A percentile compares a stretch with the other conserved stretches of the same genome.
Conservation (phyloP, 192 early-diverging fungal species). For the Rhizophagus clarus region DNA sequence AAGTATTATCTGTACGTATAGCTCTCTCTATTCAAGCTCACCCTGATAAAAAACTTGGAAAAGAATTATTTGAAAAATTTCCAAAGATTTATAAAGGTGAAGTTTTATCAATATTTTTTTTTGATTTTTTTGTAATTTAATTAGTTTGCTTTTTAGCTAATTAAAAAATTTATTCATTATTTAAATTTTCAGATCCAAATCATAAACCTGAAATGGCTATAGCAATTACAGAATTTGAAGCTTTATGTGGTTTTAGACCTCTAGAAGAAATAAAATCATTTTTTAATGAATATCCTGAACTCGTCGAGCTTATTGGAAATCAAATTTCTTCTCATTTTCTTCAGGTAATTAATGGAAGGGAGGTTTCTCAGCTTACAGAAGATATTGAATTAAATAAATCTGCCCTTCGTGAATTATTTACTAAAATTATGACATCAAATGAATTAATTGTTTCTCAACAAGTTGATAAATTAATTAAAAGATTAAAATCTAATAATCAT, state of each 20-base stretch:
- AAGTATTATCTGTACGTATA: slow-evolving; percentile 85
- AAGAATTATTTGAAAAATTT: slow-evolving; percentile 63
- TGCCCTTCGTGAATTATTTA: slow-evolving; percentile 6
- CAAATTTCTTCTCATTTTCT: slow-evolving; percentile 49
- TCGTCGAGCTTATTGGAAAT: slow-evolving; percentile 66
- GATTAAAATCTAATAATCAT: background rate
- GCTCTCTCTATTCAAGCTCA: slow-evolving; percentile 98
- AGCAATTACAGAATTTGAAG: slow-evolving; percentile 93
- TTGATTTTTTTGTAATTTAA: background rate
- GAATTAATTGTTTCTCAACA: background rate
- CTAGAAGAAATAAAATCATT: slow-evolving; percentile 71
- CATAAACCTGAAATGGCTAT: slow-evolving; percentile 98
- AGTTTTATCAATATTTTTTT: background rate
- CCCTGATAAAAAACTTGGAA: slow-evolving; percentile 89
- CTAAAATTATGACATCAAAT: slow-evolving; percentile 17
- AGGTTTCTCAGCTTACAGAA: background rate
- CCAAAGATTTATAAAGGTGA: slow-evolving; percentile 86
- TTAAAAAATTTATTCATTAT: too few relatives aligned
- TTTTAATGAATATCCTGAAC: slow-evolving; percentile 78
- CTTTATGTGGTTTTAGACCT: slow-evolving; percentile 90
- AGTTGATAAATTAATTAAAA: slow-evolving; percentile 4
- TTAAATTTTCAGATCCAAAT: slow-evolving; percentile 62
- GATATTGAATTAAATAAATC: background rate
- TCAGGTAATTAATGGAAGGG: slow-evolving; percentile 36
- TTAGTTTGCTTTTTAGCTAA: too few relatives aligned